Evolutionary conservation across 495 filamentous ascomycete genomes (phyloP), one percentile per base, ranked within the genome.

Genomic region (Talaromyces liani): DNA sequence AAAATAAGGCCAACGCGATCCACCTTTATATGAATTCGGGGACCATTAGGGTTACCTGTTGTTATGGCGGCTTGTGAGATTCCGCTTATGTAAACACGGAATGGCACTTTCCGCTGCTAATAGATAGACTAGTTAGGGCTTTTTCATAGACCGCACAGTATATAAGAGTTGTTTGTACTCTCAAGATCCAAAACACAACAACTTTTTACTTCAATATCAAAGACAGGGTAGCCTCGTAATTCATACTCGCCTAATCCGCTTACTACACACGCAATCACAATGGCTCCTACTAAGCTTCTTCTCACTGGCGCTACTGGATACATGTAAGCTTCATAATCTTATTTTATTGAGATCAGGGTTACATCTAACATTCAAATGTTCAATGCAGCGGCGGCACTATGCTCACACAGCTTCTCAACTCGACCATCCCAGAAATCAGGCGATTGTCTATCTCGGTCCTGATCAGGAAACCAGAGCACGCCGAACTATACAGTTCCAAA

Each of bases 11-110:
- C 29, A 29, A 29, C 39, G 16, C 39, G 39, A 45, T 18, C 39
- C 39, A 45, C 39, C 39, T n/a, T 45, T 45, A 6, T 45, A n/a
- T 45, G 39, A n/a, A 2, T 45, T n/a, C 39, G 39, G 3, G 4
- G 39, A 14, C 39, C 14, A 14, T 45, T 45, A 45, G 39, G 39
- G 14, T 45, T 45, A 18, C 39, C n/a, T 34, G 33, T 34, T 34
- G 3, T 34, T 10, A 9, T 10, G 8, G 33, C 33, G 16, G 12
- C 0, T 45, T 45, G 14, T 6, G 39, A 45, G 14, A 45, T 27
- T 55, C 51, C 51, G 51, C 51, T 55, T 55, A 55, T 55, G 25
- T 55, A 55, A 55, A 53, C 47, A 20, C 51, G 51, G 51, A 55
- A 55, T 29, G 25, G 27, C 20, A 55, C 51, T 55, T 55, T 55